A percentile compares a stretch with the other conserved stretches of the same genome.
Conservation (phyloP, 2,329 filamentous ascomycete species). For the Phoma sp. region DNA sequence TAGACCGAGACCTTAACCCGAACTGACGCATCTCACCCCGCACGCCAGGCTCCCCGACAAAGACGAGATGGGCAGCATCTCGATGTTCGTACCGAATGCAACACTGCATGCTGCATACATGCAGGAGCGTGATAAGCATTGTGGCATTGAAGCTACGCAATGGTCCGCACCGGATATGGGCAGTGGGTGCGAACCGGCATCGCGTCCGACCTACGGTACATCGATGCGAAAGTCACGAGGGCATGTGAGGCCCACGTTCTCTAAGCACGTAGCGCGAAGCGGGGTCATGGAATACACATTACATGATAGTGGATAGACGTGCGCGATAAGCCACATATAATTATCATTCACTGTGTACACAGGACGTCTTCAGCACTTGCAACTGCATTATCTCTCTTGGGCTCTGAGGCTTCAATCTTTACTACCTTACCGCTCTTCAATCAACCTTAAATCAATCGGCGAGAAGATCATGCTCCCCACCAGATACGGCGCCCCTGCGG, state of each 20-base stretch:
- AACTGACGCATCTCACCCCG: conserved; percentile 13
- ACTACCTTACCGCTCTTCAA: background rate
- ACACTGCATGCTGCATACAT: conserved; percentile 7
- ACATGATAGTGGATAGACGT: conserved; percentile 16
- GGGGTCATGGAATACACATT: conserved; percentile 25
- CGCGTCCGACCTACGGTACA: conserved; percentile 25
- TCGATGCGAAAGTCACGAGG: conserved; percentile 33
- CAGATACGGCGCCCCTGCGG: conserved; percentile 15
- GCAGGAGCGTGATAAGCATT: conserved; percentile 8
- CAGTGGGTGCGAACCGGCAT: conserved; percentile 27
- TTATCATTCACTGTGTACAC: background rate
- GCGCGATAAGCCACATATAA: conserved; percentile 31
- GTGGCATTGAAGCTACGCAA: conserved; percentile 4
- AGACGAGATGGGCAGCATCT: conserved; percentile 4
- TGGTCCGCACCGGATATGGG: conserved; percentile 9
- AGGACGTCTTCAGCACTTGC: background rate
- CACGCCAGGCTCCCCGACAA: conserved; percentile 10
- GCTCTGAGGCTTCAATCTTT: background rate
- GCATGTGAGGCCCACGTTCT: conserved; percentile 22
- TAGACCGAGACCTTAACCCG: conserved; percentile 21
- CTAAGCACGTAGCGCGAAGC: conserved; percentile 22
- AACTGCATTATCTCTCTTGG: background rate
- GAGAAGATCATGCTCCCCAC: conserved; percentile 7
- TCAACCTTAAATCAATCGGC: background rate
- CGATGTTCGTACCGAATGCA: background rate